Percentiles rank a stretch among this genome's conserved stretches.
Evolutionary conservation across 108 stramenopile genomes (phyloP).

Genomic region (Cylindrotheca fusiformis): DNA sequence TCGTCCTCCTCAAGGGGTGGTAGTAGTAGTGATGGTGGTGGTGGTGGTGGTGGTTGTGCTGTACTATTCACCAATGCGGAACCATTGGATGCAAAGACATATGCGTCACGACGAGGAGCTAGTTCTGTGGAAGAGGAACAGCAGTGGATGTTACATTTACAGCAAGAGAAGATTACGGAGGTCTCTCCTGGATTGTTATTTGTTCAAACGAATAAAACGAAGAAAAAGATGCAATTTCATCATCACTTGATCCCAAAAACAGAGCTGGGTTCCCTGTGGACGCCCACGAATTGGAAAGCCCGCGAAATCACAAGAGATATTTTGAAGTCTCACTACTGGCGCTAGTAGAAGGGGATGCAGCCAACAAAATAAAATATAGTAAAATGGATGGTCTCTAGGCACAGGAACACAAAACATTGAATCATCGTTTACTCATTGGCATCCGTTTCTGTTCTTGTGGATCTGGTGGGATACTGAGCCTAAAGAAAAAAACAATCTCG

Average conservation of each 20-base stretch:
- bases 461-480: no score
- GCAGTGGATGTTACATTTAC: slow-evolving; percentile 54
- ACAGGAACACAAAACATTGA: no score
- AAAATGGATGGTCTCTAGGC: no score
- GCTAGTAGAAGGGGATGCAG: no score
- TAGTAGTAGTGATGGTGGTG: no score
- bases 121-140: slow-evolving; percentile 35
- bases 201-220: slow-evolving; percentile 13
- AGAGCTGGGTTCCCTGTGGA: slow-evolving; percentile 68
- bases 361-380: no score
- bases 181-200: slow-evolving; percentile 75
- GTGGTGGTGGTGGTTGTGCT: slow-evolving; percentile 1
- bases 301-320: slow-evolving; percentile 30
- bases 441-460: no score
- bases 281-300: slow-evolving; percentile 64
- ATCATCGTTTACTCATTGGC: no score
- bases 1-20: no score
- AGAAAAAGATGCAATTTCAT: slow-evolving; percentile 3
- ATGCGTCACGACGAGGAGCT: slow-evolving; percentile 56
- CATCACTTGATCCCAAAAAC: slow-evolving; percentile 55
- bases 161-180: slow-evolving; percentile 23
- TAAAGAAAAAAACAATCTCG: no score
- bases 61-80: slow-evolving; percentile 68
- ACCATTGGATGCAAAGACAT: slow-evolving; percentile 41
- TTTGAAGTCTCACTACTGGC: no score